phyloP scores from a whole-genome alignment of 768 basidiomycete species.

The Termitomyces sp. region DNA sequence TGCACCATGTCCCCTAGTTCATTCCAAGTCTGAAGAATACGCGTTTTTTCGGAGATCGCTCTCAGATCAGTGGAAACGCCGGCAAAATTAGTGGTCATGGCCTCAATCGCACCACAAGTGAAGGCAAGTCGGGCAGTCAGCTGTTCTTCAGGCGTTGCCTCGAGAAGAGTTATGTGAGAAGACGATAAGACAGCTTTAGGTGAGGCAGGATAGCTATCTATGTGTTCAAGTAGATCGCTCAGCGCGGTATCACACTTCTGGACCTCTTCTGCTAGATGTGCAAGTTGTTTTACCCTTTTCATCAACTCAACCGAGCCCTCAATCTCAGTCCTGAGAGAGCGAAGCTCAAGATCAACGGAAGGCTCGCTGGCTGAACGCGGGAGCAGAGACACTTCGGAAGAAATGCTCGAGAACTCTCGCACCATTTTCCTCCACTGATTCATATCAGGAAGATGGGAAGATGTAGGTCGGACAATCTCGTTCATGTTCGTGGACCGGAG shows the following conservation, averaged over 20 bases:
- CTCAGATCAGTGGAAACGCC: constrained; percentile 56
- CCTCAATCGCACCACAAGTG: constrained; percentile 50
- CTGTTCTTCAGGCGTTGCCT: constrained; percentile 63
- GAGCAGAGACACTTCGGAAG: constrained; percentile 42
- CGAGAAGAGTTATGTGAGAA: constrained; percentile 37
- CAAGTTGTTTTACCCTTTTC: constrained; percentile 51
- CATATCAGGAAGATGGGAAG: constrained; percentile 48
- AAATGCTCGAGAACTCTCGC: constrained; percentile 43
- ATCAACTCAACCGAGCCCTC: constrained; percentile 46
- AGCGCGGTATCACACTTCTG: constrained; percentile 67
- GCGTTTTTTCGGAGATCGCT: constrained; percentile 53
- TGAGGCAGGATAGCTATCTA: constrained; percentile 76
- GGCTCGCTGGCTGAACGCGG: constrained; percentile 39
- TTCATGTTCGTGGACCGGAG: constrained; percentile 62
- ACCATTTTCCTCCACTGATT: constrained; percentile 46
- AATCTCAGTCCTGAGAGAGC: constrained; percentile 59
- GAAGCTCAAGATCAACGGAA: constrained; percentile 54
- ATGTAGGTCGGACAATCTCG: constrained; percentile 45
- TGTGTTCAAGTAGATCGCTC: constrained; percentile 82
- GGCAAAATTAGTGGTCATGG: constrained; percentile 39
- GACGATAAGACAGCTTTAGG: constrained; percentile 53
- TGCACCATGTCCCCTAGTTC: constrained; percentile 81
- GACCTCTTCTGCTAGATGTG: constrained; percentile 45
- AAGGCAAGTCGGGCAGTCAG: constrained; percentile 60
- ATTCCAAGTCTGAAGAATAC: constrained; percentile 76